Base-by-base conservation (phyloP, 129 eudicot genomes). In the Chrysanthemum lavandulifolium region DNA sequence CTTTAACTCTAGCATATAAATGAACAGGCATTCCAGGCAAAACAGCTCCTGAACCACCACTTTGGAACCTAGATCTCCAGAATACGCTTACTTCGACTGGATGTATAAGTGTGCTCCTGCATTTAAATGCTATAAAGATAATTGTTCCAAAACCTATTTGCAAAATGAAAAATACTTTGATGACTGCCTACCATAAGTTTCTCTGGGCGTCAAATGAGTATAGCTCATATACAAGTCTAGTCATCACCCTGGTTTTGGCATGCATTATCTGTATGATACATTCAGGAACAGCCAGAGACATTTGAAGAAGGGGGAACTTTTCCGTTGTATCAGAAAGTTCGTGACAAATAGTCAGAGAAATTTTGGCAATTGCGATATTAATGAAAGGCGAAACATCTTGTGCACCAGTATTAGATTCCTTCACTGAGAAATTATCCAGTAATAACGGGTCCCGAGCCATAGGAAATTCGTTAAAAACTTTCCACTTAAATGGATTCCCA, bases 401-500 rank as follows among this genome's bases (percentile, higher is more conserved):
- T n/a, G 40, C 47, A 79, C 40, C 68, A 67, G 70, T 78, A 58
- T 72, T 72, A 53, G 77, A 67, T 16, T 78, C 83, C 69, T 61
- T 81, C 75, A 31, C 48, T 13, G 74, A 36, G 60, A 59, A 10
- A 48, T 64, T 73, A 69, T 79, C 73, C 21, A 43, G 69, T 43
- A 77, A 51, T 58, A 63, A 43, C 13, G 59, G 71, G 69, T 73
- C 82, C 78, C 75, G 73, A 33, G 74, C 60, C 51, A 82, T 72
- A 71, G 82, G 56, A 69, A 67, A 63, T 33, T 82, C 81, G 55
- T 51, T 77, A 57, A 95, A 83, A 6, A 88, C 84, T 84, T 95
- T 95, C 81, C 81, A 84, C 90, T 95, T 95, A 72, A 95, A 90
- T 53, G 88, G 85, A 90, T 83, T 86, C 73, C 96, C 91, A 47